Evolutionary conservation across 2,329 filamentous ascomycete genomes (phyloP), one percentile per base, ranked within the genome.

Genomic region (Neofusicoccum umdonicola): DNA sequence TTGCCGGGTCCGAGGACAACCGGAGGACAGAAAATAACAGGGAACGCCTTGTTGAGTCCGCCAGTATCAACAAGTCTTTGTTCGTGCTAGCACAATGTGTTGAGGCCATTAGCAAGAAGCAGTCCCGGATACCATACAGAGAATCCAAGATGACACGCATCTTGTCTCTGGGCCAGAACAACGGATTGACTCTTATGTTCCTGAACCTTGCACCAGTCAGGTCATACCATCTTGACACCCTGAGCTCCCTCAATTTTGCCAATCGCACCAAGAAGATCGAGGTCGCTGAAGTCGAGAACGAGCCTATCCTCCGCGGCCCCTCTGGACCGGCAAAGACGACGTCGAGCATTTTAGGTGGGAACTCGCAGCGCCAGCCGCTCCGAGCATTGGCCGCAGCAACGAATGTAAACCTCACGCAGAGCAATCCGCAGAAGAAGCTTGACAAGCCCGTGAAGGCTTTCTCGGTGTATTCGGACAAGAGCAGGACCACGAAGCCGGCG

Each of bases 121-220:
- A 88, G 66, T 76, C 78, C 70, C 87, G 94, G 39, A 94, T 98
- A 72, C 94, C 95, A 0, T 98, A 96, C 76, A 86, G 94, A 64
- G 94, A 97, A 75, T 95, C 91, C 62, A 97, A 98, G 82, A 97
- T 98, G 94, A 98, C 95, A 0, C 87, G 94, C 52, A 97, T 98
- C 63, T 79, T 98, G 31, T 94, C 91, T 0, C 80, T 98, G 8
- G 94, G 94, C 2, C 94, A 97, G 79, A 97, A 98, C 79, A 92
- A 96, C 68, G 94, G 95, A 58, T 87, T 97, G 69, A 97, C 93
- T 0, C 86, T 98, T 73, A 98, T 98, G 95, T 95, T 98, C 65
- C 83, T 98, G 42, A 98, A 98, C 73, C 85, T 98, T 2, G 92
- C 94, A 0, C 93, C 95, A 0, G 84, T 96, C n/a, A 88, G 91